Evolutionary conservation across 1,284 basidiomycete species (phyloP), one percentile per base, ranked within the genome.

Genomic region (Fistulina hepatica): DNA sequence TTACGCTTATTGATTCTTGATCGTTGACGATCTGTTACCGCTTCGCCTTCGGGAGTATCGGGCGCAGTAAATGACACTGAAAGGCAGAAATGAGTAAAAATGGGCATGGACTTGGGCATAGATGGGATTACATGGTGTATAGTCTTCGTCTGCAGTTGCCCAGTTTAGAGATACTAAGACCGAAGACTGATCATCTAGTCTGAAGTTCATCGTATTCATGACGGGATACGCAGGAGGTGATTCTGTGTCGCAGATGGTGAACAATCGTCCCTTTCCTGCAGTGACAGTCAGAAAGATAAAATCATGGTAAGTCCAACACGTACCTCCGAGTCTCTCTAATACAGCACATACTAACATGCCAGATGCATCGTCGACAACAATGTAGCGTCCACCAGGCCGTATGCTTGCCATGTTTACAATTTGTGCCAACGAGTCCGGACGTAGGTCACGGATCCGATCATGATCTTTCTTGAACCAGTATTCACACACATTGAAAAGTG

Each of bases 141-240:
- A 86, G 20, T 78, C 73, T 53, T 83, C 76, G 38, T 89, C 79
- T 6, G 80, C 78, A n/a, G 85, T 84, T 23, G 86, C 83, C 93
- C 93, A 97, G 54, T 94, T 93, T 20, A 97, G 60, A 7, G 78
- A 79, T 9, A 73, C 69, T 40, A 91, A 61, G 24, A 79, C 66
- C 0, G 67, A 55, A 8, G 65, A 63, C 21, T 77, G 52, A 17
- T 69, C 58, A 38, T 77, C 66, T 42, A 76, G 65, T 19, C 76
- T 67, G 51, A 93, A 89, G 57, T 97, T 97, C 84, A 95, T 90
- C 38, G 81, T 68, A 2, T 71, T 67, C 53, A 94, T 60, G 15
- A 93, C 73, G 25, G 90, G 89, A 56, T 92, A 91, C 24, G 90
- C 81, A 8, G 95, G 94, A 5, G 94, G 92, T 3, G 85, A 90